phyloP scores from a whole-genome alignment of 352 stramenopile species.

The Globisporangium recalcitrans region DNA sequence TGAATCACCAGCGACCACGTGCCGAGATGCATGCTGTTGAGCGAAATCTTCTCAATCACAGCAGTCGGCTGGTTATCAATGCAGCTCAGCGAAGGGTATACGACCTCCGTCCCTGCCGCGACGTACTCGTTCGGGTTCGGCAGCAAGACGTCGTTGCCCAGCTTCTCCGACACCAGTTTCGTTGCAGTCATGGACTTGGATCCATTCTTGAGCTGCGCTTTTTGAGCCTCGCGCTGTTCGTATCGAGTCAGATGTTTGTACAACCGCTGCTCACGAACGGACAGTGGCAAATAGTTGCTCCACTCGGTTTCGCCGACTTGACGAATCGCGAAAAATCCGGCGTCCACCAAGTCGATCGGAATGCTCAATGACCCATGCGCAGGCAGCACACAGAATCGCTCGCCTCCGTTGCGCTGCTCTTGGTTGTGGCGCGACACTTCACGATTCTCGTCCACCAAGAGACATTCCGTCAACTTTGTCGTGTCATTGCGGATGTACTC shows the following conservation, averaged over 20 bases:
- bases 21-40: slow-evolving; percentile 50
- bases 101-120: slow-evolving; percentile 50
- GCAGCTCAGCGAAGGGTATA: slow-evolving; percentile 59
- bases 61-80: slow-evolving; percentile 83
- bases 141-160: slow-evolving; percentile 55
- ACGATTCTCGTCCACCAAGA: slow-evolving; percentile 56
- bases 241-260: slow-evolving; percentile 72
- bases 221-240: slow-evolving; percentile 64
- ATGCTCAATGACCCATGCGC: slow-evolving; percentile 56
- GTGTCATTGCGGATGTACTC: slow-evolving; percentile 79
- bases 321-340: slow-evolving; percentile 72
- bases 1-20: slow-evolving; percentile 78
- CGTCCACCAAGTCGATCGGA: slow-evolving; percentile 68
- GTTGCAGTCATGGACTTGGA: slow-evolving; percentile 33
- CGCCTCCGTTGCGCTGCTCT: slow-evolving; percentile 31
- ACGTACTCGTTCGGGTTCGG: slow-evolving; percentile 42
- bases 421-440: slow-evolving; percentile 55
- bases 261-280: slow-evolving; percentile 63
- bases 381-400: slow-evolving; percentile 55
- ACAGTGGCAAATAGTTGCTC: slow-evolving; percentile 73
- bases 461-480: slow-evolving; percentile 60
- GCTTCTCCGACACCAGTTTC: slow-evolving; percentile 58
- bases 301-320: slow-evolving; percentile 82
- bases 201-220: slow-evolving; percentile 42
- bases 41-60: slow-evolving; percentile 69